Percentiles rank a stretch among this genome's conserved stretches.
Conservation (phyloP, 2,329 filamentous ascomycete genomes). For the Phialemoniopsis sp. region DNA sequence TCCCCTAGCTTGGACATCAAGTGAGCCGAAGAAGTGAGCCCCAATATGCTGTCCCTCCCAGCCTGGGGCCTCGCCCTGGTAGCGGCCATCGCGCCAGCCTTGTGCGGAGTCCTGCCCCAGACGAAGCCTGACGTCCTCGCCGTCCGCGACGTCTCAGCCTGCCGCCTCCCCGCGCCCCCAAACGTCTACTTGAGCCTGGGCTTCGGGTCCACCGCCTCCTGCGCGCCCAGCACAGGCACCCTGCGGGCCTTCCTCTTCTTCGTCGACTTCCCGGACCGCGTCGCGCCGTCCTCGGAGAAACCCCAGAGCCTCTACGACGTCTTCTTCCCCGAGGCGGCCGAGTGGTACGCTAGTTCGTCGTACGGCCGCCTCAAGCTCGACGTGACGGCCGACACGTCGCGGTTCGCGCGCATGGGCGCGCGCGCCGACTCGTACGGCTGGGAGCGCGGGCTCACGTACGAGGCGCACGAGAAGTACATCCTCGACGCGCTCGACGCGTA, state of each 20-base stretch:
- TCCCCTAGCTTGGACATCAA: no score
- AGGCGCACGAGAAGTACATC: conserved; percentile 19
- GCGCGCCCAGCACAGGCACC: conserved; percentile 23
- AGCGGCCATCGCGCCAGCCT: no score
- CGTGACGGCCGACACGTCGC: conserved; percentile 4
- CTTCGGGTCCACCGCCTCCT: conserved; percentile 20
- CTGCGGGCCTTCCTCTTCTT: conserved; percentile 28
- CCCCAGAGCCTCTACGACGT: conserved; percentile 16
- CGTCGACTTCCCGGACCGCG: conserved; percentile 26
- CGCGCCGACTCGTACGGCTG: conserved; percentile 16
- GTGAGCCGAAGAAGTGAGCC: no score
- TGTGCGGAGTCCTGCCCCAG: no score
- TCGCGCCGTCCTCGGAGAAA: conserved; percentile 13
- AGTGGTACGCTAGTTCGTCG: conserved; percentile 9
- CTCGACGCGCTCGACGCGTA: conserved; percentile 22
- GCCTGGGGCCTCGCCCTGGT: no score
- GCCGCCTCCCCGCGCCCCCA: conserved; percentile 17
- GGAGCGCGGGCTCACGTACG: conserved; percentile 17
- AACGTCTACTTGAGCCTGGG: conserved; percentile 20
- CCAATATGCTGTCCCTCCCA: no score
- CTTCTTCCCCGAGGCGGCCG: conserved; percentile 13
- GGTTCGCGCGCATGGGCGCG: conserved; percentile 19
- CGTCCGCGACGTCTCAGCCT: conserved; percentile 3
- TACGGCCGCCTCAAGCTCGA: conserved; percentile 13
- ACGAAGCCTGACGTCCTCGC: background rate